A percentile compares a stretch with the other conserved stretches of the same genome.
Conservation (phyloP, 2,329 filamentous ascomycete genomes). For the Verticillium longisporum region DNA sequence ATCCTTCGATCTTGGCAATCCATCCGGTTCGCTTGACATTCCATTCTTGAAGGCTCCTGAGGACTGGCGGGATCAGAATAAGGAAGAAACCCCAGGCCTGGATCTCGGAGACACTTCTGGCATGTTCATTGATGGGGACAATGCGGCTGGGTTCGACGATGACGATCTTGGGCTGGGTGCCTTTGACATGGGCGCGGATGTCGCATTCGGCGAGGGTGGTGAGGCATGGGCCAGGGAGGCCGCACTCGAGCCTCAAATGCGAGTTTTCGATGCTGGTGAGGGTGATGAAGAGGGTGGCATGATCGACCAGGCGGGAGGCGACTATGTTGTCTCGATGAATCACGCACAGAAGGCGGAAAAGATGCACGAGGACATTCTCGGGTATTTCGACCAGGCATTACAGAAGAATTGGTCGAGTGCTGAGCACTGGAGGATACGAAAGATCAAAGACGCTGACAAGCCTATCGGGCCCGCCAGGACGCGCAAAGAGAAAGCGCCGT, state of each 20-base stretch:
- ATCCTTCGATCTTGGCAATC: conserved; percentile 83
- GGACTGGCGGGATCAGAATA: conserved; percentile 70
- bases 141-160: conserved; percentile 73
- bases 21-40: conserved; percentile 78
- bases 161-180: conserved; percentile 55
- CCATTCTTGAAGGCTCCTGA: conserved; percentile 87
- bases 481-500: conserved; percentile 92
- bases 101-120: conserved; percentile 63
- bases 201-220: conserved; percentile 90
- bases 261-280: conserved; percentile 62
- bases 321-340: conserved; percentile 75
- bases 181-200: conserved; percentile 63
- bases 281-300: conserved; percentile 47
- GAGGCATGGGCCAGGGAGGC: conserved; percentile 93
- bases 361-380: conserved; percentile 85
- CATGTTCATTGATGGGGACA: conserved; percentile 81
- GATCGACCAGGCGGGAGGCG: conserved; percentile 60
- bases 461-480: conserved; percentile 52
- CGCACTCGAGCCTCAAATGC: conserved; percentile 77
- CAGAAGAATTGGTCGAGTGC: conserved; percentile 97
- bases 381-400: conserved; percentile 93
- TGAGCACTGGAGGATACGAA: conserved; percentile 96
- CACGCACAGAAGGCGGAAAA: conserved; percentile 58
- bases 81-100: conserved; percentile 38
- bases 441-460: conserved; percentile 76